A percentile compares a stretch with the other conserved stretches of the same genome.
phyloP scores from a whole-genome alignment of 2,329 filamentous ascomycete genomes.

The Fusarium algeriense region DNA sequence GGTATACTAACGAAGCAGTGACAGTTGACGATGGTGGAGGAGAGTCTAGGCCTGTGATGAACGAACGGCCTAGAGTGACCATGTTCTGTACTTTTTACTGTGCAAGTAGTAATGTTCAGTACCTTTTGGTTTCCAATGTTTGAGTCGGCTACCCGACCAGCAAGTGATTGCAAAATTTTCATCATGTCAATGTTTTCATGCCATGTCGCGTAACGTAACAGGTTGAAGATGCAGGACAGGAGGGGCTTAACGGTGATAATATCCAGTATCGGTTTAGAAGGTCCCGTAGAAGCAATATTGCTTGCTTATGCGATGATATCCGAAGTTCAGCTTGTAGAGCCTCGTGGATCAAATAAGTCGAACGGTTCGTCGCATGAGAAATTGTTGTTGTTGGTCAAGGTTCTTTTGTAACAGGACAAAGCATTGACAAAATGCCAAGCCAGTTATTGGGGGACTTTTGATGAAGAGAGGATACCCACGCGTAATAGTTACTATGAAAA shows the following conservation, averaged over 20 bases:
- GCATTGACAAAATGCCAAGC: constrained; percentile 21
- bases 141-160: constrained; percentile 14
- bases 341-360: constrained; percentile 26
- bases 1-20: constrained; percentile 31
- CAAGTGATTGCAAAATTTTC: constrained; percentile 15
- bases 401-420: constrained; percentile 28
- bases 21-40: constrained; percentile 28
- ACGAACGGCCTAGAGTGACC: constrained; percentile 30
- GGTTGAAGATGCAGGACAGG: background rate
- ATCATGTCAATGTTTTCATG: background rate
- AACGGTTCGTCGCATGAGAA: constrained; percentile 21
- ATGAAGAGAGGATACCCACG: constrained; percentile 31
- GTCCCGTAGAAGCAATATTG: background rate
- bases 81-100: constrained; percentile 47
- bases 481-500: constrained; percentile 34
- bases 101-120: constrained; percentile 43
- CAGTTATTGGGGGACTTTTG: constrained; percentile 43
- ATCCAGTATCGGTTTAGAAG: constrained; percentile 7
- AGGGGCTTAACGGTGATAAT: constrained; percentile 1
- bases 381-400: constrained; percentile 23
- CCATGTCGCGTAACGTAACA: constrained; percentile 29
- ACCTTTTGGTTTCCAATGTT: constrained; percentile 34
- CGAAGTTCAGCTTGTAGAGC: constrained; percentile 27
- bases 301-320: constrained; percentile 10
- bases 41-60: constrained; percentile 28